Conservation (phyloP, 352 stramenopile genomes). For the Phytophthora melonis region DNA sequence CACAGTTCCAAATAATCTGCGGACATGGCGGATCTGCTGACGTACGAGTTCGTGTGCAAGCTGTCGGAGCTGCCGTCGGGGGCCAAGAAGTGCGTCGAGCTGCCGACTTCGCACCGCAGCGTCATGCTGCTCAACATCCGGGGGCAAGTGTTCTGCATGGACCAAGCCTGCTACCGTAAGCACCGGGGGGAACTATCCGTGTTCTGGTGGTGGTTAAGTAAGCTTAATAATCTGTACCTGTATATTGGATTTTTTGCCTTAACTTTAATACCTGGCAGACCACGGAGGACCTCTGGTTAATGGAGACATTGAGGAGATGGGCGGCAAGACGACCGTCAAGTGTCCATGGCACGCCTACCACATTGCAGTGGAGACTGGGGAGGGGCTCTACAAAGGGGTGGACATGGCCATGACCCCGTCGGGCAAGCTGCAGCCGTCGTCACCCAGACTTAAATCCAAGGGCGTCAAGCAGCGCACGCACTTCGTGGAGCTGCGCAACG, state of each 20-base stretch:
- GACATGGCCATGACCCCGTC: conserved; percentile 67
- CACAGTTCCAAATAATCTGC: not conserved
- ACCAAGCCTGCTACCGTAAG: conserved; percentile 89
- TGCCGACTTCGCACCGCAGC: conserved; percentile 74
- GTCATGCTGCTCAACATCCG: conserved; percentile 75
- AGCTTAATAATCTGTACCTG: conserved; percentile 1
- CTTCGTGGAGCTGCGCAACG: conserved; percentile 74
- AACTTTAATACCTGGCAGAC: conserved; percentile 46
- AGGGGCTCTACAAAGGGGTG: conserved; percentile 88
- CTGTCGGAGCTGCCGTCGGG: conserved; percentile 64
- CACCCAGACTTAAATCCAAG: conserved; percentile 79
- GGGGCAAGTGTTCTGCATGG: conserved; percentile 83
- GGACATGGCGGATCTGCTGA: conserved; percentile 46
- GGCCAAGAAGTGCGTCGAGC: conserved; percentile 59
- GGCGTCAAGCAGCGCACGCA: conserved; percentile 88
- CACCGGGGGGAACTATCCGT: not conserved
- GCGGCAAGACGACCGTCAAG: conserved; percentile 79
- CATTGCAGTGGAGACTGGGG: conserved; percentile 81
- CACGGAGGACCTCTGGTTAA: conserved; percentile 81
- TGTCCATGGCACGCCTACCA: conserved; percentile 90
- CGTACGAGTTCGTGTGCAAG: conserved; percentile 78
- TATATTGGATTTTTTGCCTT: conserved; percentile 9
- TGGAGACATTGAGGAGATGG: conserved; percentile 88
- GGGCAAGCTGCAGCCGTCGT: conserved; percentile 60
- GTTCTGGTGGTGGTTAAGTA: conserved; percentile 33